Evolutionary conservation across 129 eudicot genomes (phyloP).

Genomic region (Artemisia argyi): DNA sequence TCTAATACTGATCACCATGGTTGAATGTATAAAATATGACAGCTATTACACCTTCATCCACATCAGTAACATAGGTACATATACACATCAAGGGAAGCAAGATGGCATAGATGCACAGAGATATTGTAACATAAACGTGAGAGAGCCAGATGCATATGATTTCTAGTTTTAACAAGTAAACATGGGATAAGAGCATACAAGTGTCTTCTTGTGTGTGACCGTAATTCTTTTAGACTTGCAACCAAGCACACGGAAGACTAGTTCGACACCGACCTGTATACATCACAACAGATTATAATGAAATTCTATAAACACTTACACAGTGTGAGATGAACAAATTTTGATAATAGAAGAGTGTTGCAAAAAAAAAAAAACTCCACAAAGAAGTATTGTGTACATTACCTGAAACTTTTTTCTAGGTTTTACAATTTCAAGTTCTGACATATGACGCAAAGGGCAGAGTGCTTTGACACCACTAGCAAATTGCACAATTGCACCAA

Average conservation of each 20-base stretch:
- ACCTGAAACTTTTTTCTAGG: constrained; percentile 96
- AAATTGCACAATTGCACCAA: constrained; percentile 89
- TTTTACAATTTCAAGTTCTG: constrained; percentile 86
- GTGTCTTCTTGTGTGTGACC: constrained; percentile 93
- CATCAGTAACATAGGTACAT: too few species aligned
- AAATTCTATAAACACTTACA: background rate
- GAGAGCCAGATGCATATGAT: too few species aligned
- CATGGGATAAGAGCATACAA: constrained; percentile 50
- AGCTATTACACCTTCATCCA: too few species aligned
- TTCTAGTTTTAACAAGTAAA: too few species aligned
- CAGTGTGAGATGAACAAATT: too few species aligned
- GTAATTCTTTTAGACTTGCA: constrained; percentile 98
- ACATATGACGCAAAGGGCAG: constrained; percentile 96
- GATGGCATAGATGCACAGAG: too few species aligned
- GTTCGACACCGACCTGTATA: constrained; percentile 80
- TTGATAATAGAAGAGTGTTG: too few species aligned
- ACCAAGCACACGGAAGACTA: constrained; percentile 93
- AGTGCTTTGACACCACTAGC: constrained; percentile 95
- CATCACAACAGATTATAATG: constrained; percentile 2
- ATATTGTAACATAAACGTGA: too few species aligned
- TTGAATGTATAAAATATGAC: too few species aligned
- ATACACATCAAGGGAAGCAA: too few species aligned
- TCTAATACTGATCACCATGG: too few species aligned
- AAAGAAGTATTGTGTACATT: constrained; percentile 5
- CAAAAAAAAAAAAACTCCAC: too few species aligned